Base-by-base conservation (phyloP, 148 eudicot genomes). In the Euryodendron excelsum region DNA sequence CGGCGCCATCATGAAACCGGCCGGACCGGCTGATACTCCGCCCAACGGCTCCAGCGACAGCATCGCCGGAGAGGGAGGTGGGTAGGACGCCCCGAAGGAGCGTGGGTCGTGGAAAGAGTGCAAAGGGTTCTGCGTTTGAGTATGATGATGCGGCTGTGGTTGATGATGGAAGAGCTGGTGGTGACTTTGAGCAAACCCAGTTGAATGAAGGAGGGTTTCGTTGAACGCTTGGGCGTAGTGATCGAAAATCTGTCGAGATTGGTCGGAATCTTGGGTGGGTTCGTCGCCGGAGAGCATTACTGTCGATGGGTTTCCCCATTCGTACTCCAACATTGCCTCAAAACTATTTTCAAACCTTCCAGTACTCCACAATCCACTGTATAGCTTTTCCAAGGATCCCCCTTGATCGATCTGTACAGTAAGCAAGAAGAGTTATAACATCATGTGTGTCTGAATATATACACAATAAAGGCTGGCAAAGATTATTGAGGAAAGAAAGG, bases 291-390 rank as follows among this genome's bases (percentile, higher is more conserved):
- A 73, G 72, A 88, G 82, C 71, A 89, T 85, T 60, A 94, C 82
- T n/a, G 85, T 75, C 1, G 98, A 82, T 5, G 90, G 81, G 80
- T 87, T 92, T 10, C 86, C 89, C 98, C 98, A 94, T 72, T 89
- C 92, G 68, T 92, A 94, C 73, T 91, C 96, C 84, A 91, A 85
- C 98, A 94, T 94, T 70, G 74, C 41, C 72, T 80, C 61, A 78
- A 10, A 3, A 6, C 17, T n/a, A n/a, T n/a, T n/a, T n/a, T n/a
- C n/a, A n/a, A n/a, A n/a, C n/a, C n/a, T n/a, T n/a, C n/a, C n/a
- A n/a, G n/a, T n/a, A n/a, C n/a, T n/a, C 25, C 3, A 61, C 65
- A n/a, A n/a, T 69, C 33, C 28, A 31, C 36, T 61, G 65, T 31
- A 61, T 8, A 25, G 36, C 45, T 41, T 41, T 41, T 41, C 9